These are phyloP conservation scores for Mallotus nudiflorus DNA, from an alignment of 345 rosid species.

Conservation along the genomic window DNA sequence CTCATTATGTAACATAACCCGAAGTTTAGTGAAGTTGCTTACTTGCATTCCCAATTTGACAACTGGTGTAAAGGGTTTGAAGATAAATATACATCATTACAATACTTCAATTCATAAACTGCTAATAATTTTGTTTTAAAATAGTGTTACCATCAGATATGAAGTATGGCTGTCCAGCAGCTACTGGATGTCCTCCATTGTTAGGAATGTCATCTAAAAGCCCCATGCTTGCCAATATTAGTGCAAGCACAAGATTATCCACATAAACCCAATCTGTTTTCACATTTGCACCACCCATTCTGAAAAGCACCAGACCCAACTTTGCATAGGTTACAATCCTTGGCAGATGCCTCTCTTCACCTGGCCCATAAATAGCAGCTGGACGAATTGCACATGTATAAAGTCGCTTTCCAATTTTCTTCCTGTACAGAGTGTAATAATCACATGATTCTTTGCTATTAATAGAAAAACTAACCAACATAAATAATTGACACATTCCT, in stretches of 20 bases:
- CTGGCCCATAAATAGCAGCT: constrained; percentile 93
- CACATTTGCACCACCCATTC: constrained; percentile 62
- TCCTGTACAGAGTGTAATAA: constrained; percentile 39
- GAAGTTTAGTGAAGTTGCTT: background rate
- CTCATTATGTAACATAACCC: background rate
- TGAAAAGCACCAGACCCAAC: constrained; percentile 64
- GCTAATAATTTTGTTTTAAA: background rate
- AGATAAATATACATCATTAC: background rate
- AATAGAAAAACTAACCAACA: background rate
- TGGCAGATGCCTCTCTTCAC: constrained; percentile 92
- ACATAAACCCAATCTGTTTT: constrained; percentile 87
- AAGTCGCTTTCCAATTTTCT: constrained; percentile 49
- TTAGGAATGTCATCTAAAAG: constrained; percentile 83
- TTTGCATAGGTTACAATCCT: constrained; percentile 72
- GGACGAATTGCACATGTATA: constrained; percentile 88
- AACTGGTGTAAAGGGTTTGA: background rate
- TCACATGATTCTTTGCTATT: background rate
- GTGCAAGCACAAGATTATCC: constrained; percentile 81
- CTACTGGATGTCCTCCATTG: constrained; percentile 61
- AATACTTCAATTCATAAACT: background rate
- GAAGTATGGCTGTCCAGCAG: constrained; percentile 92
- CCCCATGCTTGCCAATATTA: constrained; percentile 87
- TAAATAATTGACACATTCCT: background rate
- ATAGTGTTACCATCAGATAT: constrained; percentile 87
- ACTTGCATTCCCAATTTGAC: background rate